Evolutionary conservation across 2,329 filamentous ascomycete genomes (phyloP).

Genomic region (Akanthomyces uredinophilus): DNA sequence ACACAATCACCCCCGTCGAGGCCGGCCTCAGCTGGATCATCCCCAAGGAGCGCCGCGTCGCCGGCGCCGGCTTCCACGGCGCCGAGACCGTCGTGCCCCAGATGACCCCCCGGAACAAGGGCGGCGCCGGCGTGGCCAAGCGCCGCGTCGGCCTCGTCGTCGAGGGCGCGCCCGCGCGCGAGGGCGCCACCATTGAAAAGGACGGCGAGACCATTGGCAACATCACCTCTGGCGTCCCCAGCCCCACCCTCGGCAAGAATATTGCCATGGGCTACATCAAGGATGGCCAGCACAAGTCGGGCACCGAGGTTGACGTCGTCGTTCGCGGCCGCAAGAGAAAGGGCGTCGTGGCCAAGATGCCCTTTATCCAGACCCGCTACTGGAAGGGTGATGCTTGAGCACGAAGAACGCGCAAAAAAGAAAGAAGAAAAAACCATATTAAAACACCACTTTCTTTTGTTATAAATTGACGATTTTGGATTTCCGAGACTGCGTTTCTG

Average conservation of each 20-base stretch:
- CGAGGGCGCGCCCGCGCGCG: constrained; percentile 81
- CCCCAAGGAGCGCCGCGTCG: constrained; percentile 62
- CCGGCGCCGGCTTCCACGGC: constrained; percentile 74
- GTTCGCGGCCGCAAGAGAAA: constrained; percentile 72
- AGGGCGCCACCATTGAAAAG: constrained; percentile 74
- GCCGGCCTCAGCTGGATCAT: constrained; percentile 70
- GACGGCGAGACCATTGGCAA: constrained; percentile 65
- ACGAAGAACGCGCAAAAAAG: not conserved
- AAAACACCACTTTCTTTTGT: not conserved
- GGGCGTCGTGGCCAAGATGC: constrained; percentile 80
- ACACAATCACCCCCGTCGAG: constrained; percentile 59
- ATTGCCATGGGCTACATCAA: constrained; percentile 94
- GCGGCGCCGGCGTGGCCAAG: constrained; percentile 62
- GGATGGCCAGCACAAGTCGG: constrained; percentile 75
- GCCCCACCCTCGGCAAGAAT: constrained; percentile 79
- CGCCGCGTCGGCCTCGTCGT: constrained; percentile 78
- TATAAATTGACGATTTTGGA: constrained; percentile 9
- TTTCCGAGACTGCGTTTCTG: not conserved
- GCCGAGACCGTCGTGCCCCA: constrained; percentile 72
- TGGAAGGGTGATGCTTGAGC: constrained; percentile 40
- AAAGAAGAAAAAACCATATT: not conserved
- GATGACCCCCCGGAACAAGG: constrained; percentile 67
- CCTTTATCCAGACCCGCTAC: constrained; percentile 78
- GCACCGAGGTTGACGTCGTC: constrained; percentile 72
- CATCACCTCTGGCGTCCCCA: constrained; percentile 86